These are phyloP conservation scores for Phlebiopsis gigantea DNA, from an alignment of 768 basidiomycete genomes.

Conservation along the genomic window DNA sequence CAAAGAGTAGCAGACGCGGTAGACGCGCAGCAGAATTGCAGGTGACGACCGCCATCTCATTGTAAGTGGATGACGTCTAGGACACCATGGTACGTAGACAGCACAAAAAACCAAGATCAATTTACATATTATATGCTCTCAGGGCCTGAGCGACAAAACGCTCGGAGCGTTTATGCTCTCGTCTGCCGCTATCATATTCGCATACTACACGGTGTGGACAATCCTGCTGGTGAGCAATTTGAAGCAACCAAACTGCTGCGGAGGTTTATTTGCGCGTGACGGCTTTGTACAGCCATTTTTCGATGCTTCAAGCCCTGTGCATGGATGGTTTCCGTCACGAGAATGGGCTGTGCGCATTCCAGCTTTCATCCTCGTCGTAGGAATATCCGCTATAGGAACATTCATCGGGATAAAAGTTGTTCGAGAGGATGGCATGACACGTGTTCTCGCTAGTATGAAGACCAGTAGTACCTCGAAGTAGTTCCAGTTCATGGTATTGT, in stretches of 20 bases:
- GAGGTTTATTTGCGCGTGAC: constrained; percentile 5
- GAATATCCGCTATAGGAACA: constrained; percentile 71
- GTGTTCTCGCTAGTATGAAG: neutral
- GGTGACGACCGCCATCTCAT: constrained; percentile 3
- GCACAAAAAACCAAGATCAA: neutral
- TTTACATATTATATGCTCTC: neutral
- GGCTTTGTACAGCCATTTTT: constrained; percentile 68
- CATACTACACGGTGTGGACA: constrained; percentile 92
- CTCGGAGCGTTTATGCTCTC: constrained; percentile 79
- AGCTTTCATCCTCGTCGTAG: constrained; percentile 74
- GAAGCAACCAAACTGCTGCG: neutral
- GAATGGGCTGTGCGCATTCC: constrained; percentile 93
- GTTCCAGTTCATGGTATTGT: neutral
- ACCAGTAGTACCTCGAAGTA: neutral
- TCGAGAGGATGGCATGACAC: neutral
- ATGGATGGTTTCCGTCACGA: constrained; percentile 75
- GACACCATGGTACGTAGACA: neutral
- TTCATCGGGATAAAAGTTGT: constrained; percentile 44
- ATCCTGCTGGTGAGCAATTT: constrained; percentile 68
- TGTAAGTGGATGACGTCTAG: neutral
- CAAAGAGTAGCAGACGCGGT: neutral
- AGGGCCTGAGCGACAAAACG: constrained; percentile 80
- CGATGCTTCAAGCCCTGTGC: constrained; percentile 65
- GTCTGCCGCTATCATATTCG: constrained; percentile 68
- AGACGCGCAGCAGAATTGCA: neutral